These are phyloP conservation scores for Penicillium digitatum DNA, from an alignment of 2,329 filamentous ascomycete species.

Conservation along the genomic window DNA sequence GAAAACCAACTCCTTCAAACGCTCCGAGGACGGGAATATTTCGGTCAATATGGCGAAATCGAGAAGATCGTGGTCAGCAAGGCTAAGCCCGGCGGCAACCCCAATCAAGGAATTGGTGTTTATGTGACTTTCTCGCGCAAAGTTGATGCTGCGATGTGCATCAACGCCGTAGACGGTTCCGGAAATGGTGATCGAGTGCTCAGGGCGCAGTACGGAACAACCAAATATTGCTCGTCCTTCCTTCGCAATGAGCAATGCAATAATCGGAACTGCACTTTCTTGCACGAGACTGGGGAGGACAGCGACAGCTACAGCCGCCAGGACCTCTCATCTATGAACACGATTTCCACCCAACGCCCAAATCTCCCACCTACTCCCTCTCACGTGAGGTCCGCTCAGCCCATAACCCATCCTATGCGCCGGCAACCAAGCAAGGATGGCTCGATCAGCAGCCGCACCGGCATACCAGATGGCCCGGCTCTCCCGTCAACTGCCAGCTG, in stretches of 20 bases:
- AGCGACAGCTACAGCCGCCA: constrained; percentile 94
- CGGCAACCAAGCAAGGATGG: constrained; percentile 72
- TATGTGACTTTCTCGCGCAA: constrained; percentile 98
- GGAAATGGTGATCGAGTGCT: constrained; percentile 83
- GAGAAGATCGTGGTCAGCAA: constrained; percentile 99
- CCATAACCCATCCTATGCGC: constrained; percentile 59
- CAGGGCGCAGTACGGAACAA: constrained; percentile 76
- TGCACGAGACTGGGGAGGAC: constrained; percentile 97
- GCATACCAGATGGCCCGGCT: constrained; percentile 77
- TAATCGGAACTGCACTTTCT: constrained; percentile 95
- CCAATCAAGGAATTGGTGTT: constrained; percentile 84
- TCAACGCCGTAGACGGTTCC: constrained; percentile 86
- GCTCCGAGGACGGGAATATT: constrained; percentile 84
- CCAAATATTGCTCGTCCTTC: constrained; percentile 98
- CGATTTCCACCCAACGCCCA: constrained; percentile 71
- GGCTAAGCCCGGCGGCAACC: constrained; percentile 67
- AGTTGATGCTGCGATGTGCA: constrained; percentile 84
- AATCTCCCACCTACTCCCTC: constrained; percentile 52
- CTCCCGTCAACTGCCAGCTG: constrained; percentile 90
- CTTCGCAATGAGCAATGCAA: constrained; percentile 90
- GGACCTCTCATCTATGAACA: constrained; percentile 92
- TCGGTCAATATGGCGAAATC: constrained; percentile 97
- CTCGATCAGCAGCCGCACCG: constrained; percentile 53
- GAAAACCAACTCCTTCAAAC: constrained; percentile 82
- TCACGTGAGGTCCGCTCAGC: constrained; percentile 50